Percentiles rank a stretch among this genome's conserved stretches.
These are phyloP conservation scores for Rauvolfia tetraphylla DNA, from an alignment of 257 asterid genomes.

Conservation along the genomic window DNA sequence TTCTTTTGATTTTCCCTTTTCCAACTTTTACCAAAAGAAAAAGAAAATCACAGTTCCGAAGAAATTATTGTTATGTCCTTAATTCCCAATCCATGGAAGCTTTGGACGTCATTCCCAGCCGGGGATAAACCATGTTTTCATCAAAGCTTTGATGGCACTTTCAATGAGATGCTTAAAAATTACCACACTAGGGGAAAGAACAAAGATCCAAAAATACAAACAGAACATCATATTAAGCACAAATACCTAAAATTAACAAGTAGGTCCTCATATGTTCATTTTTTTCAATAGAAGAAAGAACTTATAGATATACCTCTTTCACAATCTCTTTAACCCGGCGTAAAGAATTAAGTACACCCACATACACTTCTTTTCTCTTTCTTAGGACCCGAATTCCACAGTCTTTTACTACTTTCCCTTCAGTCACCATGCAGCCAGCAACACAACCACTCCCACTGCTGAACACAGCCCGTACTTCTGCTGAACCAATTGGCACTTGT, in stretches of 20 bases:
- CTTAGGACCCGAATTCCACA: slow-evolving; percentile 83
- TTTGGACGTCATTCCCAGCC: neutral
- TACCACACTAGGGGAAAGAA: neutral
- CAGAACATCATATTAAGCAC: neutral
- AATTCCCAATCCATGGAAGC: neutral
- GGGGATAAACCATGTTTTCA: neutral
- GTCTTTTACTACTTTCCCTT: slow-evolving; percentile 81
- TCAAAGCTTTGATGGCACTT: slow-evolving; percentile 3
- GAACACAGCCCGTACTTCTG: slow-evolving; percentile 90
- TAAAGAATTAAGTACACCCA: slow-evolving; percentile 72
- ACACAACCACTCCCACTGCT: slow-evolving; percentile 97
- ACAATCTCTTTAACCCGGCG: slow-evolving; percentile 86
- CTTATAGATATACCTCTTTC: slow-evolving; percentile 60
- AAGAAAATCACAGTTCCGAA: neutral
- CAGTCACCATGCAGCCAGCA: slow-evolving; percentile 96
- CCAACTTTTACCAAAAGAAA: neutral
- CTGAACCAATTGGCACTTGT: slow-evolving; percentile 80
- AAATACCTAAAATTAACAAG: neutral
- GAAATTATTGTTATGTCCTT: neutral
- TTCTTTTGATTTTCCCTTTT: neutral
- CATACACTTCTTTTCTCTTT: slow-evolving; percentile 71
- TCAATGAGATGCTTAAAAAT: neutral
- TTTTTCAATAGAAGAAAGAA: neutral
- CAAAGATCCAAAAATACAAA: neutral
- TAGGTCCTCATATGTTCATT: neutral